These are phyloP conservation scores for Pyrus communis DNA, from an alignment of 306 rosid genomes.

Conservation along the genomic window DNA sequence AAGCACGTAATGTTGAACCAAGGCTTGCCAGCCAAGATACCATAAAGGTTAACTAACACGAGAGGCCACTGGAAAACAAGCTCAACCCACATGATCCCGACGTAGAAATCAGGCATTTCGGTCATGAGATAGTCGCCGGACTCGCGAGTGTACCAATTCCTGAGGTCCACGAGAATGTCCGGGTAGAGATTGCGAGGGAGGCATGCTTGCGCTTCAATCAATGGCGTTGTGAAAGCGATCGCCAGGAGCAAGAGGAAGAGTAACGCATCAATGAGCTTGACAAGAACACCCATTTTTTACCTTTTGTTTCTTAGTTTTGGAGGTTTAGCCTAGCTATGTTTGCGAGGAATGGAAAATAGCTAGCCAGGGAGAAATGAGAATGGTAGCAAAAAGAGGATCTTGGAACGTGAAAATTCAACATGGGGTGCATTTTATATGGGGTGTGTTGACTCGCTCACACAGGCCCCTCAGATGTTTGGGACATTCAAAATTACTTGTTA, in stretches of 20 bases:
- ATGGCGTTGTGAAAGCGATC: background rate
- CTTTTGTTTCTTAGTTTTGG: background rate
- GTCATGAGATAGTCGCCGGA: slow-evolving; percentile 8
- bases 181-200: slow-evolving; percentile 4
- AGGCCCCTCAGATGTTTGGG: background rate
- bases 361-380: background rate
- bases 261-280: slow-evolving; percentile 3
- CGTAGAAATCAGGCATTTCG: slow-evolving; percentile 6
- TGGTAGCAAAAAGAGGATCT: slow-evolving; percentile 6
- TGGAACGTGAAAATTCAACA: background rate
- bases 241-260: slow-evolving; percentile 5
- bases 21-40: background rate
- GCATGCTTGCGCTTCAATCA: slow-evolving; percentile 12
- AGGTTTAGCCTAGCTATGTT: background rate
- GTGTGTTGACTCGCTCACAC: background rate
- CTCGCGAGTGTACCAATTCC: slow-evolving; percentile 2
- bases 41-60: slow-evolving; percentile 6
- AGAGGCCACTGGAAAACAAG: slow-evolving; percentile 14
- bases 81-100: slow-evolving; percentile 18
- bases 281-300: slow-evolving; percentile 1
- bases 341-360: background rate
- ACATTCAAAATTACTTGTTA: background rate
- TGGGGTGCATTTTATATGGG: background rate
- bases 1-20: slow-evolving; percentile 10
- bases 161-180: background rate